Conservation (phyloP, 176 grass and related monocot species). For the Cenchrus purpureus region DNA sequence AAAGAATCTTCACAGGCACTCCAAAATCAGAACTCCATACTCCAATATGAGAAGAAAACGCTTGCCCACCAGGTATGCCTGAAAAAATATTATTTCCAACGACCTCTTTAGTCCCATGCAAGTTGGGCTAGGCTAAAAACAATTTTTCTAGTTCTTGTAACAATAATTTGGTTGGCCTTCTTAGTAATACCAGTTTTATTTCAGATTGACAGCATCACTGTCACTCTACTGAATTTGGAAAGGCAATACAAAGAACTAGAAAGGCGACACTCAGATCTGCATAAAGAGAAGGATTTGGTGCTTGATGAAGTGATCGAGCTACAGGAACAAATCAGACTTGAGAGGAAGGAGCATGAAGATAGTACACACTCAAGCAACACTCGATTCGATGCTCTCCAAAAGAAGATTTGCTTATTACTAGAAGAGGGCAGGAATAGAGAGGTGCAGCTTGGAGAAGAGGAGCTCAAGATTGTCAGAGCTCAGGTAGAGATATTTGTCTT, state of each 20-base stretch:
- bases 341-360: slow-evolving; percentile 70
- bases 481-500: slow-evolving; percentile 80
- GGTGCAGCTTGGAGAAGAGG: slow-evolving; percentile 69
- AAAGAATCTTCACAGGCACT: slow-evolving; percentile 56
- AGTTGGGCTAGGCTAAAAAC: neutral
- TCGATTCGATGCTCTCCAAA: slow-evolving; percentile 38
- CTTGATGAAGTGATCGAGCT: slow-evolving; percentile 63
- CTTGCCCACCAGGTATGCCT: slow-evolving; percentile 70
- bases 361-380: slow-evolving; percentile 41
- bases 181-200: slow-evolving; percentile 42
- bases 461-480: slow-evolving; percentile 65
- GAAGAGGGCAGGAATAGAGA: slow-evolving; percentile 54
- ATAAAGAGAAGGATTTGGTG: slow-evolving; percentile 62
- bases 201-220: slow-evolving; percentile 72
- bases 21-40: slow-evolving; percentile 55
- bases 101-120: neutral
- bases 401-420: slow-evolving; percentile 49
- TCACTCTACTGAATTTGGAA: slow-evolving; percentile 64
- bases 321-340: slow-evolving; percentile 62
- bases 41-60: slow-evolving; percentile 64
- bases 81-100: slow-evolving; percentile 10
- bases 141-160: slow-evolving; percentile 12
- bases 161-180: neutral
- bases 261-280: slow-evolving; percentile 56
- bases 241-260: slow-evolving; percentile 62